Conservation (phyloP, 1,284 basidiomycete genomes). For the Tremellales sp. region DNA sequence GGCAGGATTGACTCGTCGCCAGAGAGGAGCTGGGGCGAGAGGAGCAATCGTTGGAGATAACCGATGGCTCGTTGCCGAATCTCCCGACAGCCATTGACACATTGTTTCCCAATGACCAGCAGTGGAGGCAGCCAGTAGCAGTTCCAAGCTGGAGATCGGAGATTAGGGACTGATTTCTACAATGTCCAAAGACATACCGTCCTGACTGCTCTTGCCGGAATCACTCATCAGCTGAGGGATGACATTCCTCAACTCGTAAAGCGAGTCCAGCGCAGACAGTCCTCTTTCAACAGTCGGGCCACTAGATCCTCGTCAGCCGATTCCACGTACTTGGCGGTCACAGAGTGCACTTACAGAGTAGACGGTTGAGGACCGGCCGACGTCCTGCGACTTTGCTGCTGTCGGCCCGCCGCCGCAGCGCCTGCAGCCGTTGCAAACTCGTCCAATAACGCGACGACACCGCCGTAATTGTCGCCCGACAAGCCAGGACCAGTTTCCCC, state of each 20-base stretch:
- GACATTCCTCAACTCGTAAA: constrained; percentile 67
- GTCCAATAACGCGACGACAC: constrained; percentile 75
- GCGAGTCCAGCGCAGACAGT: constrained; percentile 72
- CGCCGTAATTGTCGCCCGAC: constrained; percentile 73
- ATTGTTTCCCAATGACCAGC: constrained; percentile 74
- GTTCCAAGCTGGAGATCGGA: constrained; percentile 63
- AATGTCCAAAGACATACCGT: constrained; percentile 19
- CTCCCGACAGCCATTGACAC: constrained; percentile 76
- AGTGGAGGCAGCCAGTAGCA: constrained; percentile 76
- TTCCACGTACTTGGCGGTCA: neutral
- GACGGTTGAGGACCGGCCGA: constrained; percentile 22
- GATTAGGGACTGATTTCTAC: neutral
- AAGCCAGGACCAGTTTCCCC: constrained; percentile 54
- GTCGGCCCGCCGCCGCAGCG: constrained; percentile 56
- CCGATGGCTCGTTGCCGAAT: constrained; percentile 79
- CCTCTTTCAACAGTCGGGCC: constrained; percentile 75
- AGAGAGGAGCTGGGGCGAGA: constrained; percentile 69
- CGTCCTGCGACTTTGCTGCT: constrained; percentile 45
- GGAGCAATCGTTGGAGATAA: constrained; percentile 79
- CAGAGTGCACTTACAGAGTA: constrained; percentile 28
- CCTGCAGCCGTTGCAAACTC: constrained; percentile 79
- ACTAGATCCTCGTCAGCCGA: constrained; percentile 53
- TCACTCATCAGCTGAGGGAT: constrained; percentile 58
- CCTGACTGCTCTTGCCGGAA: constrained; percentile 33
- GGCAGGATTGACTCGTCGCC: constrained; percentile 61